Base-by-base conservation (phyloP, 768 basidiomycete genomes). In the Suillus placidus region DNA sequence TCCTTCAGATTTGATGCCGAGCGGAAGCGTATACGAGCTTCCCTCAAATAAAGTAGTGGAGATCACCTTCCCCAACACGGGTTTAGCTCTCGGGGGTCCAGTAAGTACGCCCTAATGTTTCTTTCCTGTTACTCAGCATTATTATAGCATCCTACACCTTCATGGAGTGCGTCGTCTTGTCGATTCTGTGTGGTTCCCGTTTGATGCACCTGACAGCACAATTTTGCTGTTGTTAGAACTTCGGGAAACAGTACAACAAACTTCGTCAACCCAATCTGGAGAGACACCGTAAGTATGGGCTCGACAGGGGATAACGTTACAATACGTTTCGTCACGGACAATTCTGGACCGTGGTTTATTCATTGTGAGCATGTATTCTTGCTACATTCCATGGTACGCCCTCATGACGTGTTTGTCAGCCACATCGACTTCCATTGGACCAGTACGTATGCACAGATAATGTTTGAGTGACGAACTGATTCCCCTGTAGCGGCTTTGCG, bases 321-420 rank as follows among this genome's bases (percentile, higher is more conserved):
- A 4, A 78, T 91, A 61, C 83, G 88, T 42, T 90, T 88, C 75
- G 71, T 77, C 32, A 88, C 88, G 4, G 84, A 91, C 70, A 91
- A 91, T 74, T 82, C 88, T 4, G 90, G 90, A 13, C 84, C 84
- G 4, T 88, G 87, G 84, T 78, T 84, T 68, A 66, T 84, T 37
- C 84, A 84, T 67, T 84, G 76, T 74, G 43, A 61, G 71, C 43
- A 58, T 10, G 23, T 10, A 14, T 49, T 52, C 23, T 42, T 7
- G n/a, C 16, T 14, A 38, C 12, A 38, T 61, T 34, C 30, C 54
- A 6, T 26, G 18, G 10, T 40, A 30, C 49, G 4, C 34, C 10
- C 16, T 12, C 23, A 63, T 69, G 62, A 69, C 26, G 18, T 2
- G 3, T 61, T 67, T 4, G 40, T 43, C 34, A 78, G 77, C 63